These are phyloP conservation scores for Fagopyrum esculentum DNA, from an alignment of 148 eudicot species.

Conservation along the genomic window DNA sequence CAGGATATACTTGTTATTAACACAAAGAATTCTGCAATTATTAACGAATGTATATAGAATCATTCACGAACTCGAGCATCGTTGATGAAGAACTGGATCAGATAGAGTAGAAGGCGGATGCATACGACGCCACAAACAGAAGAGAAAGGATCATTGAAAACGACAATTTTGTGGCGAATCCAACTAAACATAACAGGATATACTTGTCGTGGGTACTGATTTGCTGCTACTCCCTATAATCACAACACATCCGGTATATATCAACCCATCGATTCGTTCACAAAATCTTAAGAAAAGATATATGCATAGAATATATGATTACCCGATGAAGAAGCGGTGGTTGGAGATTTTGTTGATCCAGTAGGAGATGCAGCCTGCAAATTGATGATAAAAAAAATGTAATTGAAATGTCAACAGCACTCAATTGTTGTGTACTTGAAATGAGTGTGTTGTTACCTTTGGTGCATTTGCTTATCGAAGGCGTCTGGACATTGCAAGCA, in stretches of 20 bases:
- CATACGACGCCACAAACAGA: constrained; percentile 4
- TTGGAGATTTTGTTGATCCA: constrained; percentile 32
- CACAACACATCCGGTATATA: no score
- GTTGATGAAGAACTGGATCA: neutral
- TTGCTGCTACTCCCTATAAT: neutral
- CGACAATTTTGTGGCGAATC: neutral
- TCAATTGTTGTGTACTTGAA: no score
- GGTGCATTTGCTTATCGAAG: constrained; percentile 26
- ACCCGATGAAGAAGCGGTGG: constrained; percentile 21
- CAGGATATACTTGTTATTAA: no score
- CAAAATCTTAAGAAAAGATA: no score
- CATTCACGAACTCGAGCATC: neutral
- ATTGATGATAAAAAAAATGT: no score
- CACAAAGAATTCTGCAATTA: no score
- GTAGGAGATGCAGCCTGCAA: constrained; percentile 31
- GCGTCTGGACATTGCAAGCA: constrained; percentile 33
- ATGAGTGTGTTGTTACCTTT: constrained; percentile 19
- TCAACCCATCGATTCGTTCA: no score
- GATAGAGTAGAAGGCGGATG: neutral
- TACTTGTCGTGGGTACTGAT: neutral
- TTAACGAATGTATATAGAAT: no score
- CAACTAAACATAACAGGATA: no score
- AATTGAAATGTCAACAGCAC: no score
- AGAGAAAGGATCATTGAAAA: neutral
- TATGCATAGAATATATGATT: neutral